Percentiles rank a stretch among this genome's conserved stretches.
phyloP scores from a whole-genome alignment of 2,329 filamentous ascomycete species.

The Fonsecaea nubica region DNA sequence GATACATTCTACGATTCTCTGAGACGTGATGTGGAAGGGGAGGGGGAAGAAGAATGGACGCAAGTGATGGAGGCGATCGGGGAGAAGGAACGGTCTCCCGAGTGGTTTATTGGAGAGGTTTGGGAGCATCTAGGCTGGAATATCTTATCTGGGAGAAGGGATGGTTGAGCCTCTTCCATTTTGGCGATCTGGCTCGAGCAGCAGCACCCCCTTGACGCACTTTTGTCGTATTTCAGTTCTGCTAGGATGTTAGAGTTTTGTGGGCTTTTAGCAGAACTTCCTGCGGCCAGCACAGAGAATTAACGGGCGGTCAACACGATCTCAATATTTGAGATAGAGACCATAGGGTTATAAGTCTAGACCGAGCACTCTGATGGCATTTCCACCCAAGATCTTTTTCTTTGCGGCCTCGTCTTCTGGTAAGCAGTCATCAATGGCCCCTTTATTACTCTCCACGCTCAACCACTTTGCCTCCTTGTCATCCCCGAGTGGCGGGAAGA shows the following conservation, averaged over 20 bases:
- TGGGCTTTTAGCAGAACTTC: background rate
- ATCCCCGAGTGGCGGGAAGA: constrained; percentile 50
- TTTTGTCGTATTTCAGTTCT: constrained; percentile 2
- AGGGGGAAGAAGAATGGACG: constrained; percentile 29
- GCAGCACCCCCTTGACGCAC: background rate
- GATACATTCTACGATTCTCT: constrained; percentile 44
- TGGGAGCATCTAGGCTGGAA: constrained; percentile 67
- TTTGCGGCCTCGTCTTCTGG: constrained; percentile 43
- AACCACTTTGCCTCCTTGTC: constrained; percentile 49
- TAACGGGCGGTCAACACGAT: background rate
- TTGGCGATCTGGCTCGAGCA: background rate
- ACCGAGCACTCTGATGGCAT: constrained; percentile 52
- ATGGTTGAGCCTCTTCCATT: constrained; percentile 12
- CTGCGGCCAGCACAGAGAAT: background rate
- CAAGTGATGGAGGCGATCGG: constrained; percentile 16
- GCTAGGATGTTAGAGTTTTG: background rate
- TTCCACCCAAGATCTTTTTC: constrained; percentile 51
- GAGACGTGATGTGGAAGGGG: constrained; percentile 34
- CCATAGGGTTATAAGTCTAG: constrained; percentile 40
- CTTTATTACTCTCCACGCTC: constrained; percentile 56
- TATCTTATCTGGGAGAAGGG: constrained; percentile 45
- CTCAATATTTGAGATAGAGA: background rate
- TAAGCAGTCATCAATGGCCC: constrained; percentile 51
- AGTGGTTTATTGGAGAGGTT: constrained; percentile 63
- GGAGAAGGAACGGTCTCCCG: constrained; percentile 47